Percentiles rank a stretch among this genome's conserved stretches.
Conservation (phyloP, 352 stramenopile genomes). For the Phytophthora cryptogea region DNA sequence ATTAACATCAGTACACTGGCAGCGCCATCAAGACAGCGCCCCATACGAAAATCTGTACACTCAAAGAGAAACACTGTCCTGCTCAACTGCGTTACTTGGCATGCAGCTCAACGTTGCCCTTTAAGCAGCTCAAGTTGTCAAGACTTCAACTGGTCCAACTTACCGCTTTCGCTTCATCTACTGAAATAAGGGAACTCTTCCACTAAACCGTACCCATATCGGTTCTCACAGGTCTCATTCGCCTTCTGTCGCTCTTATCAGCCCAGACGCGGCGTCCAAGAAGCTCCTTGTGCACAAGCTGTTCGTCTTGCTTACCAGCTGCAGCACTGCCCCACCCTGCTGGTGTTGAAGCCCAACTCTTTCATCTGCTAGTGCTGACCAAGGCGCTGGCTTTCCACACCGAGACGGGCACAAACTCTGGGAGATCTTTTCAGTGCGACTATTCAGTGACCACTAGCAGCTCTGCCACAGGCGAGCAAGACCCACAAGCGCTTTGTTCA, state of each 20-base stretch:
- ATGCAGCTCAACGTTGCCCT: too few relatives aligned
- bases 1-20: not conserved
- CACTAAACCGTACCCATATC: not conserved
- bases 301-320: too few relatives aligned
- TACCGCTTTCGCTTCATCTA: not conserved
- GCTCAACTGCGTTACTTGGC: too few relatives aligned
- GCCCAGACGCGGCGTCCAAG: not conserved
- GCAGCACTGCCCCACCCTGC: not conserved
- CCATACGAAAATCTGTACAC: too few relatives aligned
- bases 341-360: not conserved
- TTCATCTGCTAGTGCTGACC: not conserved
- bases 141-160: too few relatives aligned
- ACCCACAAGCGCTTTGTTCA: constrained; percentile 5
- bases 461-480: constrained; percentile 1
- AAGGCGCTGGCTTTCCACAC: constrained; percentile 8
- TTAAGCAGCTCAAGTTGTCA: too few relatives aligned
- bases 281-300: not conserved
- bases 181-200: not conserved
- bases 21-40: not conserved
- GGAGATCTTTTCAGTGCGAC: constrained; percentile 30
- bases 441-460: constrained; percentile 8
- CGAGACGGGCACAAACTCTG: constrained; percentile 14
- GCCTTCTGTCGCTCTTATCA: constrained; percentile 15
- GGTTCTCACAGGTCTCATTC: not conserved
- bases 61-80: too few relatives aligned